Evolutionary conservation across 192 early-diverging fungal genomes (phyloP).

Genomic region (Geranomyces michiganensis): DNA sequence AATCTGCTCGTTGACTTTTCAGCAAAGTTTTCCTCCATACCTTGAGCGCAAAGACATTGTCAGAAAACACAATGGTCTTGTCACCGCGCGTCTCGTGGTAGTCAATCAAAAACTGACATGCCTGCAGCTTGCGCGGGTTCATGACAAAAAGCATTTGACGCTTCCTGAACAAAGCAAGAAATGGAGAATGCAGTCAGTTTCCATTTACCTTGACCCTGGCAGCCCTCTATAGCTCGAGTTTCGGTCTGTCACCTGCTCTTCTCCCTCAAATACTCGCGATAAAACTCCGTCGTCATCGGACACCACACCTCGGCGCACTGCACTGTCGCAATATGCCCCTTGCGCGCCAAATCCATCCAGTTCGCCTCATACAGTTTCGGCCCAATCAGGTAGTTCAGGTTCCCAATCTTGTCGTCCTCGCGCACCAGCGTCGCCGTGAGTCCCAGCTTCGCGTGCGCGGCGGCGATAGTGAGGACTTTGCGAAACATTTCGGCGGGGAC

Average conservation of each 20-base stretch:
- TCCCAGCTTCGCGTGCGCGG: slow-evolving; percentile 90
- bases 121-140: slow-evolving; percentile 98
- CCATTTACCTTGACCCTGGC: too few species aligned
- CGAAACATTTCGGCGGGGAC: slow-evolving; percentile 95
- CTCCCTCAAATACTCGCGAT: slow-evolving; percentile 87
- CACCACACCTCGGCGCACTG: slow-evolving; percentile 99
- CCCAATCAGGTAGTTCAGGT: slow-evolving; percentile 97
- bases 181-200: too few species aligned
- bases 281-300: slow-evolving; percentile 95
- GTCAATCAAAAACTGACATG: slow-evolving; percentile 94
- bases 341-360: slow-evolving; percentile 98
- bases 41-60: slow-evolving; percentile 94
- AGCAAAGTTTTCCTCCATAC: slow-evolving; percentile 46
- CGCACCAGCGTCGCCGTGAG: slow-evolving; percentile 90
- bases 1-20: too few species aligned
- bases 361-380: slow-evolving; percentile 99
- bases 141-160: slow-evolving; percentile 86
- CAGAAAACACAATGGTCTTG: slow-evolving; percentile 99
- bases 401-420: slow-evolving; percentile 97
- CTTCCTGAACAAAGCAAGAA: slow-evolving; percentile 59
- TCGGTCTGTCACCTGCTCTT: slow-evolving; percentile 43
- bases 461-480: slow-evolving; percentile 87
- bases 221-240: too few species aligned
- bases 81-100: slow-evolving; percentile 93
- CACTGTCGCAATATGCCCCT: slow-evolving; percentile 97